A percentile compares a stretch with the other conserved stretches of the same genome.
These are phyloP conservation scores for Serendipita sp. DNA, from an alignment of 768 basidiomycete genomes.

Conservation along the genomic window DNA sequence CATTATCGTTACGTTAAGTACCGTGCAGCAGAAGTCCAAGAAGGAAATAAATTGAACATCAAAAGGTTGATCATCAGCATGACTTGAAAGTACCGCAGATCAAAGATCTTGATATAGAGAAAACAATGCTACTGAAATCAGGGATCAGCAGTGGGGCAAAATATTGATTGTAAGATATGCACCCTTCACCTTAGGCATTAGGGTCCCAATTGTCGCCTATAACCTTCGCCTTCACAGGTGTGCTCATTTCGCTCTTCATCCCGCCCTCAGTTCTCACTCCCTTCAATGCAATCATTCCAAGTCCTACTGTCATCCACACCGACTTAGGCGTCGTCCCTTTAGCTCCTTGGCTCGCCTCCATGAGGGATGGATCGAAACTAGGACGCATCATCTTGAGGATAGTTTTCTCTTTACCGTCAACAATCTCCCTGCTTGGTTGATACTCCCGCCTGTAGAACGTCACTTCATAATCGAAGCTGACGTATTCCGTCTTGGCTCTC, in stretches of 20 bases:
- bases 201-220: not conserved
- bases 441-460: not conserved
- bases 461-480: constrained; percentile 2
- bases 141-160: too few relatives aligned
- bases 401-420: not conserved
- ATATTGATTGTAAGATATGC: not conserved
- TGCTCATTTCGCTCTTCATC: not conserved
- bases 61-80: too few relatives aligned
- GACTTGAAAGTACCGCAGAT: too few relatives aligned
- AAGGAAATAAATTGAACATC: too few relatives aligned
- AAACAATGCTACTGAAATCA: too few relatives aligned
- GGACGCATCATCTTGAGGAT: too few relatives aligned
- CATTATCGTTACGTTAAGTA: too few relatives aligned
- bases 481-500: constrained; percentile 1
- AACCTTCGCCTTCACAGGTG: not conserved
- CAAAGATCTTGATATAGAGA: too few relatives aligned
- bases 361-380: not conserved
- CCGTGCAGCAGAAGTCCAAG: too few relatives aligned
- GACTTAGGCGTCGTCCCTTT: not conserved
- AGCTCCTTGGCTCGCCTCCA: not conserved
- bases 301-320: not conserved
- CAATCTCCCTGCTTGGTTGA: not conserved
- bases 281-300: not conserved
- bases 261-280: not conserved
- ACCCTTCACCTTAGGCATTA: not conserved